Evolutionary conservation across 1,284 basidiomycete genomes (phyloP), one percentile per base, ranked within the genome.

Genomic region (Lentinula novae-zelandiae): DNA sequence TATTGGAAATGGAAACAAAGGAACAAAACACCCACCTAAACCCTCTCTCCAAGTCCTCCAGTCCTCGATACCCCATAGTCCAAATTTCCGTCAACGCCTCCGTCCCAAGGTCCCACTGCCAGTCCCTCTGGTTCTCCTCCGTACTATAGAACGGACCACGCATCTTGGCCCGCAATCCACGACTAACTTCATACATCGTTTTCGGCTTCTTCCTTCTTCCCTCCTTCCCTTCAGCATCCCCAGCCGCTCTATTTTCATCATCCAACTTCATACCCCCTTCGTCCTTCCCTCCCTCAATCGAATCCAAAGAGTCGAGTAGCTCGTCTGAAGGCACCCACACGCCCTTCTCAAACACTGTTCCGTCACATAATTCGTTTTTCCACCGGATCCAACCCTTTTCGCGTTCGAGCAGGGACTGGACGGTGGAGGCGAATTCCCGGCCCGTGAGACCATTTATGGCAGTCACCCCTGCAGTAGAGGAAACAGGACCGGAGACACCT

Each of bases 371-470:
- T 31, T 90, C 86, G 66, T 89, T 90, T 75, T 93, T 93, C 90
- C 91, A 93, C 65, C 81, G 83, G 7, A 93, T 84, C 92, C 92
- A 95, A 67, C 92, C 93, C 71, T 85, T 86, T 72, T 95, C 92
- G 51, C 92, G 80, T 65, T 91, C 87, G 6, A 94, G 76, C 20
- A 93, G 86, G 6, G 81, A 77, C 51, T 71, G 75, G 39, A 90
- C 85, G 0, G 89, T 90, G 31, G 92, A 89, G 5, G 87, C 80
- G 70, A 93, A 92, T 22, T 79, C 77, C 17, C 87, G 81, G 2
- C 91, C 91, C 63, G 83, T 86, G 0, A 56, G 54, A 12, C 54
- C 54, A 17, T 42, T 56, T 4, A 34, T 33, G 9, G 44, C 9
- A 20, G 44, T 20, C 17, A 46, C 8, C 9, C 17, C 20, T 22